Evolutionary conservation across 257 asterid genomes (phyloP).

Genomic region (Cordia subcordata): DNA sequence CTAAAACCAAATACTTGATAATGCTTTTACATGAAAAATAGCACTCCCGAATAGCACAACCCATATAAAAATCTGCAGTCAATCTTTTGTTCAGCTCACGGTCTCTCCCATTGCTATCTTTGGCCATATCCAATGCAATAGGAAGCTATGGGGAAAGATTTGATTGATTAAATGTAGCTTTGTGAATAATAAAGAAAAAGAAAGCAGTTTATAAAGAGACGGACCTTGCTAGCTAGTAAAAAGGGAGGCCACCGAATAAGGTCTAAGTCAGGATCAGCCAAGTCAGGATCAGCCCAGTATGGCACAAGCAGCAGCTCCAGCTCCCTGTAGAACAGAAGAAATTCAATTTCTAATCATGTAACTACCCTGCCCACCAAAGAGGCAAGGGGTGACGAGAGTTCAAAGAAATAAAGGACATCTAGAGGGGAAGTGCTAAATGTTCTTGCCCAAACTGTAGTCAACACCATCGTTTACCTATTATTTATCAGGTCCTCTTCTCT

Average conservation of each 20-base stretch:
- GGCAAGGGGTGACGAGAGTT: background rate
- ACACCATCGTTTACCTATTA: conserved; percentile 41
- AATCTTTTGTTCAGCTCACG: conserved; percentile 88
- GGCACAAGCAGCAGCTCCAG: conserved; percentile 88
- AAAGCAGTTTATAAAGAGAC: conserved; percentile 18
- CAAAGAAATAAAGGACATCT: background rate
- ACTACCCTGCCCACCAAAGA: background rate
- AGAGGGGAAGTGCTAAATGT: background rate
- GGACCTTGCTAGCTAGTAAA: conserved; percentile 94
- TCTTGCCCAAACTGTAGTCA: background rate
- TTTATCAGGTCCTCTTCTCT: conserved; percentile 95
- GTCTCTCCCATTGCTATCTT: conserved; percentile 83
- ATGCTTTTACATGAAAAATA: conserved; percentile 84
- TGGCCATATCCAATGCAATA: conserved; percentile 95
- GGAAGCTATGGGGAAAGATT: conserved; percentile 61
- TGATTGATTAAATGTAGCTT: background rate
- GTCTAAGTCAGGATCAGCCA: conserved; percentile 86
- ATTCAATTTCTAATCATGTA: background rate
- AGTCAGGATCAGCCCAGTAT: conserved; percentile 83
- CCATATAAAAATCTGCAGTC: conserved; percentile 66
- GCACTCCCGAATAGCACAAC: conserved; percentile 89
- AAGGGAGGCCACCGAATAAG: conserved; percentile 99
- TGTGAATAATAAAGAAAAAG: conserved; percentile 6
- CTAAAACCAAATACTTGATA: conserved; percentile 64
- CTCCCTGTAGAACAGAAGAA: conserved; percentile 50